Evolutionary conservation across 805 yeast genomes (phyloP).

Genomic region (Candida pseudofarinosa): DNA sequence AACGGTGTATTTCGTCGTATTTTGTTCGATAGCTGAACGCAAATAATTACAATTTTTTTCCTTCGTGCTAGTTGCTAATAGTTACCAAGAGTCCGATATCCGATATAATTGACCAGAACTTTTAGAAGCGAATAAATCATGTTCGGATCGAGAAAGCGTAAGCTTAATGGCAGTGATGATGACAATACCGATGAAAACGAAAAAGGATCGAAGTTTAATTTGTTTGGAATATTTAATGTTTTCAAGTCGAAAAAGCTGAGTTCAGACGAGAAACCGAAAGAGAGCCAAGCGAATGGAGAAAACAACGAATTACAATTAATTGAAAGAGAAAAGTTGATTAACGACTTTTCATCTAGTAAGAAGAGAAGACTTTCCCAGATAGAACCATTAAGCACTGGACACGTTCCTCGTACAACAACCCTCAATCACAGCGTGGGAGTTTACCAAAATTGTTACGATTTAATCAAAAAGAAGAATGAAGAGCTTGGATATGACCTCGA

Average conservation of each 20-base stretch:
- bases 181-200: conserved; percentile 3
- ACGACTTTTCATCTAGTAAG: conserved; percentile 22
- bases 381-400: conserved; percentile 10
- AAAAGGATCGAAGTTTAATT: neutral
- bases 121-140: neutral
- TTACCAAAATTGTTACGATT: conserved; percentile 17
- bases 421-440: conserved; percentile 11
- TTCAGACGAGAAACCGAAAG: conserved; percentile 2
- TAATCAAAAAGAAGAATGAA: conserved; percentile 14
- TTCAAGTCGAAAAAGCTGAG: conserved; percentile 7
- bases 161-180: conserved; percentile 15
- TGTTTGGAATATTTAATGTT: conserved; percentile 8
- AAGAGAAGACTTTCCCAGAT: conserved; percentile 25
- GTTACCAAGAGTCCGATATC: too few species aligned
- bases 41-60: too few species aligned
- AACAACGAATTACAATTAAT: conserved; percentile 2
- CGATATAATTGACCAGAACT: too few species aligned
- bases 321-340: conserved; percentile 16
- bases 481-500: conserved; percentile 24
- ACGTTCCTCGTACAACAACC: conserved; percentile 25
- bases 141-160: conserved; percentile 8
- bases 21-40: too few species aligned
- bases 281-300: neutral
- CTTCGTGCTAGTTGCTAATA: too few species aligned
- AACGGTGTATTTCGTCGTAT: too few species aligned